Base-by-base conservation (phyloP, 345 rosid species). In the Hibiscus tridactylites region DNA sequence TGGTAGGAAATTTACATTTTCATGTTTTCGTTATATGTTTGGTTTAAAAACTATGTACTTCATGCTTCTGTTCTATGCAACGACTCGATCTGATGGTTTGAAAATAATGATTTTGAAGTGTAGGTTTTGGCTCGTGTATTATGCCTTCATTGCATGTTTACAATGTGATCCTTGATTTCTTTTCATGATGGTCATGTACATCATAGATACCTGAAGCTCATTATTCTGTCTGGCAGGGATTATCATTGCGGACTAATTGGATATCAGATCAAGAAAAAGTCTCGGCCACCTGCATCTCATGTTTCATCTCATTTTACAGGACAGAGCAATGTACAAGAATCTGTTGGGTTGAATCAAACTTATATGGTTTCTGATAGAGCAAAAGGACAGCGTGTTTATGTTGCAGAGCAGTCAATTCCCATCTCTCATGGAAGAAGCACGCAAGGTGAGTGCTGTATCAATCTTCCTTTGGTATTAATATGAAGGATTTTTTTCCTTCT, bases 191-290 rank as follows among this genome's bases (percentile, higher is more conserved):
- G 44, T 58, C 50, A 53, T 24, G 9, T 16, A 67, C 47, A 44
- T 29, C 58, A 58, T 17, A 42, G 63, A 35, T 61, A 21, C 37
- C 54, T 70, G 70, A 67, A 76, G 73, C 47, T 57, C 61, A 42
- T 63, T 57, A 16, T 42, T 72, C 37, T 59, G 66, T 46, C 76
- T 82, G 57, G 75, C 79, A 94, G 99, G 98, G 81, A 81, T 69
- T 82, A 76, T 79, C 91, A 88, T 85, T 91, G 90, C 76, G 87
- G 80, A 73, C 79, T 90, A 76, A 84, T 94, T 76, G 98, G 98
- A n/a, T 91, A 94, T 84, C 88, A 71, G 53, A 81, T 66, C 46
- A 68, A 2, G 13, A 91, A 73, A 79, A 94, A 78, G 85, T 70
- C 74, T 81, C 85, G 78, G 71, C 71, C 57, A 47, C 28, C 74